Conservation (phyloP, 2,329 filamentous ascomycete species). For the Alternaria novae-zelandiae region DNA sequence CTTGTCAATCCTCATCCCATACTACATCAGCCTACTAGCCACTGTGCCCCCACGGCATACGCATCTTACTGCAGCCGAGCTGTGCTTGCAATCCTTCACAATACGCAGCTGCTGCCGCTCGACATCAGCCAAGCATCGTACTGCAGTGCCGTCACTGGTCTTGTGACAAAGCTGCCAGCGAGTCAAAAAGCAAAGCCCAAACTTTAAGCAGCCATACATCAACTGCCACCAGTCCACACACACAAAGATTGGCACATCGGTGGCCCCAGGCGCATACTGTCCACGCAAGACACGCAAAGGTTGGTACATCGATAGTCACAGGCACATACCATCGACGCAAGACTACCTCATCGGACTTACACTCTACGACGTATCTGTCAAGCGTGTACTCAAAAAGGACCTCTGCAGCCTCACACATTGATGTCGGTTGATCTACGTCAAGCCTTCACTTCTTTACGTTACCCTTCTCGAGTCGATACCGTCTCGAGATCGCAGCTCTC, state of each 20-base stretch:
- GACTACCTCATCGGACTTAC: conserved; percentile 27
- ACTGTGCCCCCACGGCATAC: conserved; percentile 39
- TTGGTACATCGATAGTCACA: conserved; percentile 29
- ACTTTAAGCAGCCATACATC: conserved; percentile 30
- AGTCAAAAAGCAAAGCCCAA: conserved; percentile 35
- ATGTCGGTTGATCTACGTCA: conserved; percentile 66
- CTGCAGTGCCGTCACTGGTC: conserved; percentile 41
- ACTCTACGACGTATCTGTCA: conserved; percentile 7
- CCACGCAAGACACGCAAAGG: conserved; percentile 9
- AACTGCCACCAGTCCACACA: conserved; percentile 25
- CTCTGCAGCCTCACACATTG: conserved; percentile 49
- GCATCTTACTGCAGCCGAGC: conserved; percentile 33
- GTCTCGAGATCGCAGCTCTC: conserved; percentile 64
- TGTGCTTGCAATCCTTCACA: conserved; percentile 25
- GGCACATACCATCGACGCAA: conserved; percentile 22
- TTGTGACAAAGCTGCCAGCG: conserved; percentile 38
- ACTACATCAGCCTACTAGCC: conserved; percentile 26
- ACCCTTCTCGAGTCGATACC: conserved; percentile 62
- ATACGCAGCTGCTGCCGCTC: conserved; percentile 26
- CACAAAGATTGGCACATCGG: conserved; percentile 26
- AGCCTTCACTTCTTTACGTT: conserved; percentile 61
- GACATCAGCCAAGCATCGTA: conserved; percentile 38
- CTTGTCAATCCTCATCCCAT: conserved; percentile 22
- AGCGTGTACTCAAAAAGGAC: conserved; percentile 34
- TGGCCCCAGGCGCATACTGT: conserved; percentile 23